Evolutionary conservation across 495 filamentous ascomycete species (phyloP).

Genomic region (Parathielavia hyrcaniae): DNA sequence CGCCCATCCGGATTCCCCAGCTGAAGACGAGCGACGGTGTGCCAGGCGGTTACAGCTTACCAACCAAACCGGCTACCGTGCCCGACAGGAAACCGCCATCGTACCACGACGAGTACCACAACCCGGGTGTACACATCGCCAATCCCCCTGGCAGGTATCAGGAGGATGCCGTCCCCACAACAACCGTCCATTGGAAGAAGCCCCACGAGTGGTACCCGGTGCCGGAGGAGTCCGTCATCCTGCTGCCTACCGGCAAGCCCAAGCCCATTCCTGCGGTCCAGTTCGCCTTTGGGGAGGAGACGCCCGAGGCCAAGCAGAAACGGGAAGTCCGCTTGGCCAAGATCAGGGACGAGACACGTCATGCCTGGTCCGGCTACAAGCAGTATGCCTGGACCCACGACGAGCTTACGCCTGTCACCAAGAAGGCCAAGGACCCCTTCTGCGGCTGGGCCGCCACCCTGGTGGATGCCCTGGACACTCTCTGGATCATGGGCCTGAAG

Average conservation of each 20-base stretch:
- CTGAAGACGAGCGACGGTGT: slow-evolving; percentile 33
- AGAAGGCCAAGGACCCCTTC: slow-evolving; percentile 64
- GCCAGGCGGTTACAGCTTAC: slow-evolving; percentile 25
- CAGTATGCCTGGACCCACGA: slow-evolving; percentile 77
- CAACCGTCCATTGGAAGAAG: slow-evolving; percentile 62
- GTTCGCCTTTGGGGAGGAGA: slow-evolving; percentile 59
- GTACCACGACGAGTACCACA: slow-evolving; percentile 14
- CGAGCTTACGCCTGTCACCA: slow-evolving; percentile 68
- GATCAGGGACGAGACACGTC: slow-evolving; percentile 71
- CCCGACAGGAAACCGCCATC: slow-evolving; percentile 9
- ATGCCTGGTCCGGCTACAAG: slow-evolving; percentile 80
- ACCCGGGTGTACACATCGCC: slow-evolving; percentile 9
- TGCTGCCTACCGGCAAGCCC: slow-evolving; percentile 63
- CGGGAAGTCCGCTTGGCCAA: slow-evolving; percentile 57
- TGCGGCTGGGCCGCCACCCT: slow-evolving; percentile 92
- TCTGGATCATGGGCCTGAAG: slow-evolving; percentile 94
- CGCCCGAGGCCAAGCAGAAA: slow-evolving; percentile 50
- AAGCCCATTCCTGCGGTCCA: slow-evolving; percentile 72
- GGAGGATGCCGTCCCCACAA: slow-evolving; percentile 12
- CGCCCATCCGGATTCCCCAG: slow-evolving; percentile 33
- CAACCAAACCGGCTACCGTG: slow-evolving; percentile 19
- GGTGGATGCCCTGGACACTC: slow-evolving; percentile 85
- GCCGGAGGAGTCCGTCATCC: slow-evolving; percentile 59
- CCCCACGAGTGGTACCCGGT: slow-evolving; percentile 69
- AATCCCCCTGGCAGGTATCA: neutral